Percentiles rank a stretch among this genome's conserved stretches.
These are phyloP conservation scores for Pseudopyricularia javanii DNA, from an alignment of 2,329 filamentous ascomycete species.

Conservation along the genomic window DNA sequence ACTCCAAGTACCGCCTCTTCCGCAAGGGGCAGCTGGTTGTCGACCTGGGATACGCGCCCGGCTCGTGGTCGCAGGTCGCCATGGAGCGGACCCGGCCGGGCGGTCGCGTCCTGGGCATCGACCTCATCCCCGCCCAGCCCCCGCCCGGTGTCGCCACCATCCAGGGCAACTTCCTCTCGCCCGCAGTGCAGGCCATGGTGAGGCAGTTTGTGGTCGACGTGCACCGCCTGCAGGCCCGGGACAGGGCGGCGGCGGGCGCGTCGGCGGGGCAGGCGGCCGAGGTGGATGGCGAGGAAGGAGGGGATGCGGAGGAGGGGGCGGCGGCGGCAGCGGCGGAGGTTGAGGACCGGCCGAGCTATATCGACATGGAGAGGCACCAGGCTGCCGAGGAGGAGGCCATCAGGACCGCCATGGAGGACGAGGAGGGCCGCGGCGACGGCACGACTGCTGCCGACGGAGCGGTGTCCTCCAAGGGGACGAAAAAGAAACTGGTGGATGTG, in stretches of 20 bases:
- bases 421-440: neutral
- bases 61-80: constrained; percentile 70
- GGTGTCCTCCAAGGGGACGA: constrained; percentile 12
- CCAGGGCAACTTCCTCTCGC: constrained; percentile 83
- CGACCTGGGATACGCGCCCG: constrained; percentile 75
- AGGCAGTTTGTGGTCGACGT: constrained; percentile 56
- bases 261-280: neutral
- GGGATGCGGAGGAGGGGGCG: constrained; percentile 9
- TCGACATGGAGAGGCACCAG: constrained; percentile 49
- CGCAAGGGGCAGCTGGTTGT: constrained; percentile 72
- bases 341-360: constrained; percentile 42
- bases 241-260: constrained; percentile 7
- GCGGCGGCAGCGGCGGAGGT: constrained; percentile 12
- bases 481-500: constrained; percentile 54
- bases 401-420: constrained; percentile 6
- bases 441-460: neutral
- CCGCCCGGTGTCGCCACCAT: constrained; percentile 87
- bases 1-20: constrained; percentile 72
- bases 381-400: constrained; percentile 14
- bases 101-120: constrained; percentile 79
- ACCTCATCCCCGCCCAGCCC: constrained; percentile 85
- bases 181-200: constrained; percentile 62
- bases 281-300: constrained; percentile 2
- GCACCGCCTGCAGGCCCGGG: constrained; percentile 24
- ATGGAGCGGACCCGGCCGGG: constrained; percentile 62